These are phyloP conservation scores for Candida boleticola DNA, from an alignment of 805 yeast genomes.

Conservation along the genomic window DNA sequence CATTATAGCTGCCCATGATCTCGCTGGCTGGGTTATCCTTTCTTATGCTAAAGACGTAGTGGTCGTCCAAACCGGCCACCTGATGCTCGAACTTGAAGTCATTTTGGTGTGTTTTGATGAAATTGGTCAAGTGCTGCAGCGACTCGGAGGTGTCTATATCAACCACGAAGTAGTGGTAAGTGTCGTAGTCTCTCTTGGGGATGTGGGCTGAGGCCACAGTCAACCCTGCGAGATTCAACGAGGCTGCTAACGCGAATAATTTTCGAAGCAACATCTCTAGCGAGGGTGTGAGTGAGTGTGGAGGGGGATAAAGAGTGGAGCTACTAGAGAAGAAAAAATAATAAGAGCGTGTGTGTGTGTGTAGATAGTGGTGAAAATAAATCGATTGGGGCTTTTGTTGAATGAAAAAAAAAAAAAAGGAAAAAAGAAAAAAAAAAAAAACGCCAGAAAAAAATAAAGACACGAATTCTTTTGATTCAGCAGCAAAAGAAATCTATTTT, in stretches of 20 bases:
- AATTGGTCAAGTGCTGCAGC: conserved; percentile 26
- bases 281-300: too few relatives aligned
- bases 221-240: background rate
- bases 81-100: conserved; percentile 56
- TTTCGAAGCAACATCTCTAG: conserved; percentile 1
- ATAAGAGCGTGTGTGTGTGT: too few relatives aligned
- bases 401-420: too few relatives aligned
- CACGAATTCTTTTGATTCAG: too few relatives aligned
- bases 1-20: conserved; percentile 34
- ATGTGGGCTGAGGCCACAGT: conserved; percentile 4
- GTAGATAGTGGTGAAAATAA: too few relatives aligned
- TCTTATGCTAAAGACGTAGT: conserved; percentile 62
- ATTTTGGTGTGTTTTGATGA: conserved; percentile 37
- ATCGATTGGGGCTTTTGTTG: too few relatives aligned
- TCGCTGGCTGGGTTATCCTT: conserved; percentile 35
- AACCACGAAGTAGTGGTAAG: conserved; percentile 59
- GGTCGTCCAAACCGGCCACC: conserved; percentile 57
- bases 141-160: conserved; percentile 42
- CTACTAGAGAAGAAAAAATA: background rate
- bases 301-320: too few relatives aligned
- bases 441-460: too few relatives aligned
- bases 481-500: too few relatives aligned
- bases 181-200: conserved; percentile 44
- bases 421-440: too few relatives aligned
- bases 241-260: background rate